phyloP scores from a whole-genome alignment of 139 green algal species.

The Chlorella vulgaris region DNA sequence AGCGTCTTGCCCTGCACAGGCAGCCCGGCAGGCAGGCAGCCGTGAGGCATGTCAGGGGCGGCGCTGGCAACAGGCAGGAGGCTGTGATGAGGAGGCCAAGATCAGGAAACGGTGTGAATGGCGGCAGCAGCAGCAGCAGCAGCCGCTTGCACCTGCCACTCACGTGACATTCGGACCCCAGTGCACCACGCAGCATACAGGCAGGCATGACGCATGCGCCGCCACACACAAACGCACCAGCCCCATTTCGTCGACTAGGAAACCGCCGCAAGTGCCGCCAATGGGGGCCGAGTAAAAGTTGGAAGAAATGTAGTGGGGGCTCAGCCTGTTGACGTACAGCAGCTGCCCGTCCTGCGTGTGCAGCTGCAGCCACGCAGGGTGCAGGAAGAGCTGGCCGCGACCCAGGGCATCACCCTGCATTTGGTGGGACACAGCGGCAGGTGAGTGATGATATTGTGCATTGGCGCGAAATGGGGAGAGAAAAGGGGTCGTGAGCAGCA shows the following conservation, averaged over 20 bases:
- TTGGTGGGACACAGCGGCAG: neutral
- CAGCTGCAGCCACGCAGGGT: slow-evolving; percentile 68
- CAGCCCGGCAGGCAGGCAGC: too few relatives aligned
- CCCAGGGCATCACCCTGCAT: slow-evolving; percentile 51
- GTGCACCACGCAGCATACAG: too few relatives aligned
- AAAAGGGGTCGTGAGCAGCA: too few relatives aligned
- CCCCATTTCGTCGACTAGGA: slow-evolving; percentile 53
- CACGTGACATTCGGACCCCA: too few relatives aligned
- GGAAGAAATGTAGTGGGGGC: slow-evolving; percentile 13
- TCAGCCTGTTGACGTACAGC: slow-evolving; percentile 40
- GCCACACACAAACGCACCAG: slow-evolving; percentile 5
- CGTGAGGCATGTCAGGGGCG: too few relatives aligned
- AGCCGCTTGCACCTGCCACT: too few relatives aligned
- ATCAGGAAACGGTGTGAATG: too few relatives aligned
- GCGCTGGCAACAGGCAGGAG: too few relatives aligned
- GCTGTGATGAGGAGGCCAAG: too few relatives aligned
- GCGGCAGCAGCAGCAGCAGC: too few relatives aligned
- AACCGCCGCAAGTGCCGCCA: slow-evolving; percentile 60
- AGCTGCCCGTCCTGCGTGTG: slow-evolving; percentile 36
- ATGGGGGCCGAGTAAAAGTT: slow-evolving; percentile 33
- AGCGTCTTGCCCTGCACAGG: slow-evolving; percentile 59
- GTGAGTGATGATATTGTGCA: neutral
- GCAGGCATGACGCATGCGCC: neutral
- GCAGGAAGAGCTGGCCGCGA: slow-evolving; percentile 50
- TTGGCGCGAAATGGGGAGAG: too few relatives aligned